Evolutionary conservation across 2,329 filamentous ascomycete species (phyloP), one percentile per base, ranked within the genome.

Genomic region (Dactylellina sp.): DNA sequence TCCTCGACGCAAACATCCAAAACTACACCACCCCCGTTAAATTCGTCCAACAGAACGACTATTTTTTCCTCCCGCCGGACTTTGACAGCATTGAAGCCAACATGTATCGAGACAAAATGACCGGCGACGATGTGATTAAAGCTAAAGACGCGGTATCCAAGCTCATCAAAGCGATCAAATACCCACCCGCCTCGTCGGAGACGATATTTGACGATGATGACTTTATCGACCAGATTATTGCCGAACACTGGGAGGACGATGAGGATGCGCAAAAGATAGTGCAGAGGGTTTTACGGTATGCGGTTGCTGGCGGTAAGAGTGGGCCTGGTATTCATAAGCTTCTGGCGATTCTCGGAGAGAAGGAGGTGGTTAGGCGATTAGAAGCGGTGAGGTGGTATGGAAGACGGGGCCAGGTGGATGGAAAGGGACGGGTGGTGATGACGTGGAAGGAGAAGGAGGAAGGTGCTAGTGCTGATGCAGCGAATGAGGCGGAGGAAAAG

Each of bases 1-100:
- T 77, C 76, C 28, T 71, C 42, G 14, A 55, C 24, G 14, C 52
- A n/a, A 61, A 74, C 50, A 22, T 77, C 77, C 44, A 76, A 77
- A 47, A 77, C 80, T 39, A 68, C 70, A 20, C 63, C 76, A 60
- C 72, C 1, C 79, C 79, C 11, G 68, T 78, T 35, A 75, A 77
- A 40, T 79, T 78, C 40, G 75, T 79, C 20, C 37, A 79, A 40
- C 53, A 75, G 47, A 42, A 60, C 39, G 61, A 76, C 35, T 74
- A 74, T 25, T 65, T 74, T 20, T 74, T 74, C 56, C 32, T 42
- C 24, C 61, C 61, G 4, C 61, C 70, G 11, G 47, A 66, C 25
- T 74, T 53, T 22, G 61, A 66, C 25, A 61, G 39, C 18, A 28
- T 42, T 4, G 70, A 74, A 39, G 70, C 70, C 1, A 47, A 39